Evolutionary conservation across 2,329 filamentous ascomycete genomes (phyloP).

Genomic region (Alternaria arbusti): DNA sequence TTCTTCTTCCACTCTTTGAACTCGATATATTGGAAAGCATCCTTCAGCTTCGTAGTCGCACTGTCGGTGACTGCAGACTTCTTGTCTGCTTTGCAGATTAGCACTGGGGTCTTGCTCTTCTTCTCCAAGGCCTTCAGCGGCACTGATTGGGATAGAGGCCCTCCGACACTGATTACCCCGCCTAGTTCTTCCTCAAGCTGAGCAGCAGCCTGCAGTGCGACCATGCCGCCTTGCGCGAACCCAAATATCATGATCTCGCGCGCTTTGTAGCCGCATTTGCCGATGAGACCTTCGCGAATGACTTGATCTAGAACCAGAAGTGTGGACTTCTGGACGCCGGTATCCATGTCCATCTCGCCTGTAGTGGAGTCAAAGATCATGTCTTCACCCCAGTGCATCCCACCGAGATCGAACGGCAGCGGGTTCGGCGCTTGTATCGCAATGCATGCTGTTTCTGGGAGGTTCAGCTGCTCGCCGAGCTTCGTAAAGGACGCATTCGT

Average conservation of each 20-base stretch:
- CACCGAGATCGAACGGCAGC: conserved; percentile 71
- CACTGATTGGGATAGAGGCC: conserved; percentile 56
- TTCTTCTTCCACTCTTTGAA: conserved; percentile 56
- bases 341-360: conserved; percentile 62
- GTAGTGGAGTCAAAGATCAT: conserved; percentile 61
- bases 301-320: conserved; percentile 53
- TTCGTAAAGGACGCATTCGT: conserved; percentile 70
- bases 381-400: conserved; percentile 69
- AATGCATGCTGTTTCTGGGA: conserved; percentile 79
- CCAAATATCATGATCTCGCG: conserved; percentile 62
- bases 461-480: conserved; percentile 71
- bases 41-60: conserved; percentile 68
- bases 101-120: conserved; percentile 68
- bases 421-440: conserved; percentile 73
- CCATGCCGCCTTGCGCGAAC: conserved; percentile 65
- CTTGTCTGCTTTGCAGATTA: conserved; percentile 65
- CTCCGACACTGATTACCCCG: conserved; percentile 70
- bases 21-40: conserved; percentile 62
- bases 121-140: conserved; percentile 38
- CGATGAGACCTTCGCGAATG: conserved; percentile 53
- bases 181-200: conserved; percentile 54
- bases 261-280: conserved; percentile 57
- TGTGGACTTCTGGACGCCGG: conserved; percentile 56
- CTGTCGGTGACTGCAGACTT: conserved; percentile 65
- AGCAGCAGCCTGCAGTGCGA: conserved; percentile 55